Percentiles rank a stretch among this genome's conserved stretches.
Conservation (phyloP, 2,329 filamentous ascomycete species). For the Ceratocystis huliohia region DNA sequence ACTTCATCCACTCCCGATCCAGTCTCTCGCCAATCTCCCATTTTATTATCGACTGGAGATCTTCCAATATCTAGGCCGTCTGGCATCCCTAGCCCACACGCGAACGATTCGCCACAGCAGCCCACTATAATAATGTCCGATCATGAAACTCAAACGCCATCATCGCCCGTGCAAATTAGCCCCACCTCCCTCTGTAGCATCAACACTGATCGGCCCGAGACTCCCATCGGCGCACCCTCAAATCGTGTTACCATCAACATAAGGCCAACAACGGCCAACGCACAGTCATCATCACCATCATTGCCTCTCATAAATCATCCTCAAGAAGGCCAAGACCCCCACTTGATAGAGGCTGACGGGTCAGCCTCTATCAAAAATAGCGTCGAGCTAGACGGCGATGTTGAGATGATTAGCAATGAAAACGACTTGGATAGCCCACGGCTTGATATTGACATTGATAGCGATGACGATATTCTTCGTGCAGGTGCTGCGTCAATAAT, state of each 20-base stretch:
- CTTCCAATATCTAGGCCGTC: not conserved
- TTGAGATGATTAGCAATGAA: constrained; percentile 24
- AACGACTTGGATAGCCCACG: constrained; percentile 26
- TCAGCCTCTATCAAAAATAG: constrained; percentile 2
- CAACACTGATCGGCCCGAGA: not conserved
- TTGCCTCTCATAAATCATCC: not conserved
- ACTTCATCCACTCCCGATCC: constrained; percentile 22
- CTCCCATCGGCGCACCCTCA: not conserved
- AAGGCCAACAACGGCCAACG: not conserved
- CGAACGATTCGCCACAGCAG: not conserved
- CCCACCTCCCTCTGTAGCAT: not conserved
- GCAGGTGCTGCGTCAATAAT: constrained; percentile 21
- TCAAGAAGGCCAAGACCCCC: not conserved
- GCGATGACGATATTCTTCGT: constrained; percentile 4
- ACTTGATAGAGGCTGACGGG: not conserved
- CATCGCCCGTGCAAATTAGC: not conserved
- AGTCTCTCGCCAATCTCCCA: constrained; percentile 7
- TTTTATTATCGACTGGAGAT: constrained; percentile 35
- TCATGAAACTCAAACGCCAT: not conserved
- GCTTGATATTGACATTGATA: constrained; percentile 14
- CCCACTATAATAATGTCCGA: constrained; percentile 4
- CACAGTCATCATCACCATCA: not conserved
- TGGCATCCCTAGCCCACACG: not conserved
- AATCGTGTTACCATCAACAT: constrained; percentile 12
- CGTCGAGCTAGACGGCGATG: constrained; percentile 20